Evolutionary conservation across 1,284 basidiomycete genomes (phyloP), one percentile per base, ranked within the genome.

Genomic region (Caloboletus inedulis): DNA sequence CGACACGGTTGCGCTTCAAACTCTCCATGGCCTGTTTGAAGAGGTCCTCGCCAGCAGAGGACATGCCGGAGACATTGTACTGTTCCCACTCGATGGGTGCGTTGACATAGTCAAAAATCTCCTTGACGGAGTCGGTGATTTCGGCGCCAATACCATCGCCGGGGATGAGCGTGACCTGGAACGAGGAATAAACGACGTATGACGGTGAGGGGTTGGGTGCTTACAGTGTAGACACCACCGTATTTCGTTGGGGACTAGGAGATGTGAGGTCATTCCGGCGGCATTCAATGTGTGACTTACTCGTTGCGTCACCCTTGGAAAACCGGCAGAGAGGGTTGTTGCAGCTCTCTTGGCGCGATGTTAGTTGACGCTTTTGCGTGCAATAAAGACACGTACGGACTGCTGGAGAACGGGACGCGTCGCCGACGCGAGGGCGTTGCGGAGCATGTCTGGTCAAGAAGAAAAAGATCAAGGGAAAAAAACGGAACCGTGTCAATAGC

Each of bases 1-100:
- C 97, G 59, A 99, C 97, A 72, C 92, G 86, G 82, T 99, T 99
- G 66, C 95, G 83, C 78, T 92, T 91, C 75, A 98, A 77, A 69
- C 89, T 92, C 72, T 98, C 94, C 91, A 97, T 94, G 58, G 94
- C 93, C 79, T 95, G 85, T 76, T 91, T 94, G 85, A 99, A 99
- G 63, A 98, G 85, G 51, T 85, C 89, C 73, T 98, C 96, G 65
- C 93, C 93, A 53, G 90, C 81, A 52, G 91, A 92, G 34, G 94
- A 97, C 81, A 97, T 88, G 57, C 97, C 97, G 43, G 94, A 96
- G 58, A 99, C 94, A 70, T 98, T 85, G 77, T 95, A 98, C 74
- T 98, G 93, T 72, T 98, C 95, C 92, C 95, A 99, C 74, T 98
- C 93, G 75, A 99, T 95, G 72, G 97, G 97, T 33, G 94, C 97